phyloP scores from a whole-genome alignment of 495 filamentous ascomycete species.

The Aeminium ludgeri region DNA sequence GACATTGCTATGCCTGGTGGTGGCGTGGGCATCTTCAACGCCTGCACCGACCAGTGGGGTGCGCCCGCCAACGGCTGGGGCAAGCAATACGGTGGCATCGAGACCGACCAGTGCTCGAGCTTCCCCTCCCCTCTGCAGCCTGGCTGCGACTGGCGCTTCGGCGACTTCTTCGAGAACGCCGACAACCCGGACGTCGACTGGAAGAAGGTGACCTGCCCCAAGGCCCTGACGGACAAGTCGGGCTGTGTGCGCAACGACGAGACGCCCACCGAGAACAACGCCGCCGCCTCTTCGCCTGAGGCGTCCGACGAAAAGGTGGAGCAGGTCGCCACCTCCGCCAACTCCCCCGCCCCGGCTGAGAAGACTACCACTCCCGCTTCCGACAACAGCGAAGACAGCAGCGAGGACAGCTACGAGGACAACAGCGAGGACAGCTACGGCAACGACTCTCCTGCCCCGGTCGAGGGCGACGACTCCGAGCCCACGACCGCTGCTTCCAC shows the following conservation, averaged over 20 bases:
- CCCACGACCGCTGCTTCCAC: too few species aligned
- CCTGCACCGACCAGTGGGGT: slow-evolving; percentile 43
- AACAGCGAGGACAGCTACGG: too few species aligned
- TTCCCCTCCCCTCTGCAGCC: slow-evolving; percentile 40
- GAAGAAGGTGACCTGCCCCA: slow-evolving; percentile 42
- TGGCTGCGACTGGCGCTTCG: slow-evolving; percentile 52
- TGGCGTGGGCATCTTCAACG: slow-evolving; percentile 44
- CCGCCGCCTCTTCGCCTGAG: not conserved
- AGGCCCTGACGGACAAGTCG: slow-evolving; percentile 39
- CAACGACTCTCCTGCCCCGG: too few species aligned
- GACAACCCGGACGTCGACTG: slow-evolving; percentile 45
- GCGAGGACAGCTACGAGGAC: not conserved
- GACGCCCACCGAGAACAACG: slow-evolving; percentile 6
- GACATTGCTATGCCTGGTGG: slow-evolving; percentile 52
- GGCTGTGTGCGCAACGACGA: slow-evolving; percentile 25
- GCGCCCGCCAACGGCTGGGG: slow-evolving; percentile 42
- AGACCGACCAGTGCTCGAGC: slow-evolving; percentile 32
- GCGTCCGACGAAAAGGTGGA: not conserved
- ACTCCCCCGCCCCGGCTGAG: too few species aligned
- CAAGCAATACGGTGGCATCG: slow-evolving; percentile 43
- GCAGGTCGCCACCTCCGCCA: not conserved
- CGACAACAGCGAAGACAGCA: not conserved
- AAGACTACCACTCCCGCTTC: too few species aligned
- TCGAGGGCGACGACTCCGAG: too few species aligned
- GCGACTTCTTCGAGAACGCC: slow-evolving; percentile 43